Percentiles rank a stretch among this genome's conserved stretches.
phyloP scores from a whole-genome alignment of 1,139 yeast genomes.

The Suhomyces anneliseae region DNA sequence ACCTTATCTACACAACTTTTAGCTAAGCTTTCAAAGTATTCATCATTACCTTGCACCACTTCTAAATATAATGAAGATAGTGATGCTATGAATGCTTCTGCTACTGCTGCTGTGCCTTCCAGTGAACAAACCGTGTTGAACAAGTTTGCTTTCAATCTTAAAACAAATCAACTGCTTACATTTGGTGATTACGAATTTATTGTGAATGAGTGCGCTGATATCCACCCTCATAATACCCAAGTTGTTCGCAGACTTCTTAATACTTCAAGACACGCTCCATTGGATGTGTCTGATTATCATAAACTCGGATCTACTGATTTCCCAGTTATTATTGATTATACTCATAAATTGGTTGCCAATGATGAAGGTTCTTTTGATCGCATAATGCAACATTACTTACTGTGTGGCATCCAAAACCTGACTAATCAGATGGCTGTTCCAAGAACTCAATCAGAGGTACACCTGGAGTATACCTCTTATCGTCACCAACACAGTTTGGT shows the following conservation, averaged over 20 bases:
- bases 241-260: slow-evolving; percentile 23
- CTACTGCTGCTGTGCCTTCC: slow-evolving; percentile 7
- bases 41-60: slow-evolving; percentile 24
- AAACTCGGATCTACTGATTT: slow-evolving; percentile 18
- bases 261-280: slow-evolving; percentile 11
- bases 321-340: slow-evolving; percentile 61
- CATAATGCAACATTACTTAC: slow-evolving; percentile 43
- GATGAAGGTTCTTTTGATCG: slow-evolving; percentile 45
- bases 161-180: slow-evolving; percentile 26
- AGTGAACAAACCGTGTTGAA: not conserved
- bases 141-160: slow-evolving; percentile 28
- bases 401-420: slow-evolving; percentile 39
- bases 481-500: slow-evolving; percentile 23
- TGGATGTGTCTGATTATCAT: slow-evolving; percentile 22
- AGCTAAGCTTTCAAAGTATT: slow-evolving; percentile 22
- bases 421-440: slow-evolving; percentile 8
- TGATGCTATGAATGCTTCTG: slow-evolving; percentile 1
- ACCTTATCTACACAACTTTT: slow-evolving; percentile 28
- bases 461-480: slow-evolving; percentile 7
- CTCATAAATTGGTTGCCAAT: slow-evolving; percentile 51
- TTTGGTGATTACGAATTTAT: slow-evolving; percentile 36
- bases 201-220: slow-evolving; percentile 37
- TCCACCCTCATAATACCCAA: slow-evolving; percentile 45
- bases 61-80: slow-evolving; percentile 13
- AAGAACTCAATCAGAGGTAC: slow-evolving; percentile 12